These are phyloP conservation scores for Dacryopinax primogenitus DNA, from an alignment of 768 basidiomycete species.

Conservation along the genomic window DNA sequence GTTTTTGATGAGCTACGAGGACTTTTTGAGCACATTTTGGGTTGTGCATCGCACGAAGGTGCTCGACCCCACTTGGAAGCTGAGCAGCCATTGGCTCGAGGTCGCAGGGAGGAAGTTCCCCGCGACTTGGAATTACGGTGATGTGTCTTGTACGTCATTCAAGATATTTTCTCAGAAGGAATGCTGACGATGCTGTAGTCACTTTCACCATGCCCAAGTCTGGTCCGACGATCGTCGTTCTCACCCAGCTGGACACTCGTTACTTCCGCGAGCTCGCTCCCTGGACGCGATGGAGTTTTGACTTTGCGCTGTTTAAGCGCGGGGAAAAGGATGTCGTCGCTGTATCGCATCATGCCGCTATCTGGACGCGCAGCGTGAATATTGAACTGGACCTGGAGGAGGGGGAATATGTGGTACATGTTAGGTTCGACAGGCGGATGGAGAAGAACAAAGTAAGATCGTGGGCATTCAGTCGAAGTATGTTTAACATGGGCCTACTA, in stretches of 20 bases:
- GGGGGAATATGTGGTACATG: conserved; percentile 28
- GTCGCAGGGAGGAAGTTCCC: conserved; percentile 34
- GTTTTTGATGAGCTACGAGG: conserved; percentile 40
- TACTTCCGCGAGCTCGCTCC: conserved; percentile 40
- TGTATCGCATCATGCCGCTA: conserved; percentile 18
- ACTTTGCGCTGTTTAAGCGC: conserved; percentile 40
- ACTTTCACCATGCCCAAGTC: conserved; percentile 34
- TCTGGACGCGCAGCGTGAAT: conserved; percentile 21
- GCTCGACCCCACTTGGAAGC: conserved; percentile 38
- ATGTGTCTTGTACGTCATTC: conserved; percentile 38
- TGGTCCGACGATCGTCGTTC: conserved; percentile 37
- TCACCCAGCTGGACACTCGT: conserved; percentile 39
- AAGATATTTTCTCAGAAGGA: not conserved
- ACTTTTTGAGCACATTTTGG: conserved; percentile 27
- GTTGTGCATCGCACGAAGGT: conserved; percentile 36
- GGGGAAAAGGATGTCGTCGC: conserved; percentile 27
- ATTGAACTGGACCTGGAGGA: conserved; percentile 20
- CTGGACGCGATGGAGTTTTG: conserved; percentile 36
- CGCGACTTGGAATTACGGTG: conserved; percentile 41
- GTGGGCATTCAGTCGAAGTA: not conserved
- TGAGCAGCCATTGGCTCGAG: conserved; percentile 40
- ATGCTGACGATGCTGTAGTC: conserved; percentile 27
- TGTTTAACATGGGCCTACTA: not conserved
- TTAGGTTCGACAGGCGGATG: conserved; percentile 11
- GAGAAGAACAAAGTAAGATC: not conserved